phyloP scores from a whole-genome alignment of 345 rosid genomes.

The Aquilaria malaccensis region DNA sequence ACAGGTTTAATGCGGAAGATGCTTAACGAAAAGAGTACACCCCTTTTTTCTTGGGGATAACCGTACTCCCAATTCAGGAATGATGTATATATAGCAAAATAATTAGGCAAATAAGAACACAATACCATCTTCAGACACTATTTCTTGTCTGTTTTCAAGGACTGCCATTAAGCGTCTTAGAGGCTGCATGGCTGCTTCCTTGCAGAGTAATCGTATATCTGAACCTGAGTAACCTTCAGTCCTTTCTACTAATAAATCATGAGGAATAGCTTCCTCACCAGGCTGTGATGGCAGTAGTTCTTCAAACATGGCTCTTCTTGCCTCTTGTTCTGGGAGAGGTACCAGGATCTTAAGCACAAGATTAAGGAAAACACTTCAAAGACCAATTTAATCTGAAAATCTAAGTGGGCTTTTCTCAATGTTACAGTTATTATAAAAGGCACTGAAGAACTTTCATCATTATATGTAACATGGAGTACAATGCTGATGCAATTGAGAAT shows the following conservation, averaged over 20 bases:
- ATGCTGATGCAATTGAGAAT: no score
- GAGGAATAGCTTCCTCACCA: constrained; percentile 61
- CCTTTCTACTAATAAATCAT: constrained; percentile 62
- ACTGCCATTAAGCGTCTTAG: constrained; percentile 60
- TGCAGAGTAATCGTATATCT: constrained; percentile 80
- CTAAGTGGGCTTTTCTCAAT: neutral
- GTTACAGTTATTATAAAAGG: no score
- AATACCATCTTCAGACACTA: constrained; percentile 78
- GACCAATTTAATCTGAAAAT: neutral
- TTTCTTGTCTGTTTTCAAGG: constrained; percentile 55
- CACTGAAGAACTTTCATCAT: no score
- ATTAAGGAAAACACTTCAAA: constrained; percentile 23
- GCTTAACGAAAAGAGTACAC: no score
- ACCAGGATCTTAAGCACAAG: constrained; percentile 67
- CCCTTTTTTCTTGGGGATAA: neutral
- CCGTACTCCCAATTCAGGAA: neutral
- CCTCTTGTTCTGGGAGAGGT: constrained; percentile 93
- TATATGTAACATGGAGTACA: no score
- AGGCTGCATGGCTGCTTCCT: constrained; percentile 98
- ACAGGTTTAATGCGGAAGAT: no score
- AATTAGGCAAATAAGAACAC: neutral
- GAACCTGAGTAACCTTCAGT: constrained; percentile 91
- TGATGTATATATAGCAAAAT: neutral
- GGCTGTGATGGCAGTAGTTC: constrained; percentile 55
- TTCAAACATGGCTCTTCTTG: constrained; percentile 90